Base-by-base conservation (phyloP, 2,329 filamentous ascomycete genomes). In the Penicillium sp. region DNA sequence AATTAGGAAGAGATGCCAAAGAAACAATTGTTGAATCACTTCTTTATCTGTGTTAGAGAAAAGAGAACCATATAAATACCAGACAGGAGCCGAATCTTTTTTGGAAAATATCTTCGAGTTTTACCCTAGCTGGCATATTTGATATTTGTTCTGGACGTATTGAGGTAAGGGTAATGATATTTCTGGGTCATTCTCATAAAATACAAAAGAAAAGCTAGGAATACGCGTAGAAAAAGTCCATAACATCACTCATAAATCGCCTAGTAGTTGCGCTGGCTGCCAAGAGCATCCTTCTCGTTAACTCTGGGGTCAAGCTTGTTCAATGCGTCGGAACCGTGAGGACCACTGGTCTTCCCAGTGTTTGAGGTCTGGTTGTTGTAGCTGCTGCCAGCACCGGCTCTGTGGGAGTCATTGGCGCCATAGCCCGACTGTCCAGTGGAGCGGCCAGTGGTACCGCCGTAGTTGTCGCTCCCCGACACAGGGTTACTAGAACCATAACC, bases 251-350 rank as follows among this genome's bases (percentile, higher is more conserved):
- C 45, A 26, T 35, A 9, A 41, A 45, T 26, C n/a, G 26, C 22
- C 24, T 56, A 60, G 19, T 44, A 49, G 31, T 48, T 32, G 40
- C 57, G 56, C 44, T 60, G 53, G 33, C 53, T 46, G 29, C 32
- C 22, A 19, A 37, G 15, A 3, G 45, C 7, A 8, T 40, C 43
- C 13, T 55, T 52, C 22, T 56, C 50, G 3, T 48, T 43, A 17
- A 57, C 53, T 3, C 55, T 49, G 5, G 56, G 56, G 35, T 60
- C 57, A 34, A 60, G 51, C 43, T 75, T 73, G 64, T 80, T 81
- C 22, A 69, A 65, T 2, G 68, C 7, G 35, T 72, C 71, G 17
- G 67, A 71, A 49, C 51, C 60, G 61, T 78, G 74, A 7, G 72
- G 70, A 12, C 75, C 75, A 34, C 60, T 48, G 4, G 48, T 49